Base-by-base conservation (phyloP, 345 rosid genomes). In the Anacardium occidentale region DNA sequence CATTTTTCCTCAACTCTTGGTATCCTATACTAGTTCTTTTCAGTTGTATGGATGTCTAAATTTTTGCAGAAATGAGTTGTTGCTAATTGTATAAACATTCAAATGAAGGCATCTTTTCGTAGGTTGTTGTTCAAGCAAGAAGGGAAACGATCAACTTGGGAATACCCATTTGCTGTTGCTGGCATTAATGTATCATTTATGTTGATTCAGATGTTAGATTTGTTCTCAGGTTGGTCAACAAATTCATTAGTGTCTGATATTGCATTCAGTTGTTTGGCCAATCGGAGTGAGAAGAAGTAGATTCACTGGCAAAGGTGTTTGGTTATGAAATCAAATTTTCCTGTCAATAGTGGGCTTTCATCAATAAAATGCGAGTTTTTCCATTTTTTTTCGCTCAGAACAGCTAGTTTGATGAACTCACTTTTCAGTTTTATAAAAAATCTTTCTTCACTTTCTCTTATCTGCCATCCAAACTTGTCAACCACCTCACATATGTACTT, bases 161-260 rank as follows among this genome's bases (percentile, higher is more conserved):
- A 95, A 78, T 95, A 95, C 73, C 98, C 98, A 25, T 95, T 95
- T 76, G 99, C 99, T 18, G 99, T 88, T 78, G 99, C 99, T 62
- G 99, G 99, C 77, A 89, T 95, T 75, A 95, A 95, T 75, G 84
- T 95, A 62, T 84, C 99, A 24, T 93, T 86, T 78, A 91, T 95
- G 99, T 78, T 93, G 76, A 93, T 90, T 77, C 98, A 86, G 82
- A 92, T 95, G 99, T 81, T 95, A 79, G 99, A 93, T 78, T 80
- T 95, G 72, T 81, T 73, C 56, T 80, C 96, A 81, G 89, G 89
- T 92, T 66, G 18, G 83, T 66, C 20, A 13, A 66, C 71, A 60
- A 58, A 7, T 68, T 60, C 54, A 48, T 67, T 55, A n/a, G 37
- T 59, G 40, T 72, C 53, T 68, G 64, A 58, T 70, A 29, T 44